Conservation (phyloP, 208 protist genomes). For the Crithidia expoeki region DNA sequence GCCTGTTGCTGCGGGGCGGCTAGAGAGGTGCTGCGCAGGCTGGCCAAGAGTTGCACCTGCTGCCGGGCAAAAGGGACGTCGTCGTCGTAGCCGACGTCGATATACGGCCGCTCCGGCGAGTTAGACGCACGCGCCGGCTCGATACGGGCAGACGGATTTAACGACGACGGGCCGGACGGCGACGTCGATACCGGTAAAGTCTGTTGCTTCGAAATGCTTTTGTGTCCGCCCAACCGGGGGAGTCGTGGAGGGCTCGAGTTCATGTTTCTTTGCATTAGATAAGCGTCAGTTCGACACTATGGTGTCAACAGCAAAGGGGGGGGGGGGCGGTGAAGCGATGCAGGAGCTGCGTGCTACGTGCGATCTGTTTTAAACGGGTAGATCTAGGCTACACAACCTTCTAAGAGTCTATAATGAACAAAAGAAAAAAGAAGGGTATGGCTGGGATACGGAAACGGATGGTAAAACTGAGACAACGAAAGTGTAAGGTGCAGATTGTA, state of each 20-base stretch:
- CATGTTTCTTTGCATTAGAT: conserved; percentile 18
- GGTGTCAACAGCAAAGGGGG: too few relatives aligned
- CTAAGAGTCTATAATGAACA: too few relatives aligned
- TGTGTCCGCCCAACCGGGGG: conserved; percentile 26
- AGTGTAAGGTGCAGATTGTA: too few relatives aligned
- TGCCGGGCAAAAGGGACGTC: conserved; percentile 20
- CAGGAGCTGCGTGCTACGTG: too few relatives aligned
- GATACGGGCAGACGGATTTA: conserved; percentile 5
- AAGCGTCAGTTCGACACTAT: too few relatives aligned
- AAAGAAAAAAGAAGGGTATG: too few relatives aligned
- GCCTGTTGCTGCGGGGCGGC: conserved; percentile 2
- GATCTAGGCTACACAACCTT: too few relatives aligned
- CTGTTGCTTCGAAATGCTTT: background rate
- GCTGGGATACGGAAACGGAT: too few relatives aligned
- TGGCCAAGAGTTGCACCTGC: conserved; percentile 11
- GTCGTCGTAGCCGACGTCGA: conserved; percentile 31
- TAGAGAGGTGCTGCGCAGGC: conserved; percentile 10
- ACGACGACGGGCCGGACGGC: background rate
- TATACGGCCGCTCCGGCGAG: conserved; percentile 22
- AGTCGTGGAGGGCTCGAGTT: conserved; percentile 18
- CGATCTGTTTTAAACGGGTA: too few relatives aligned
- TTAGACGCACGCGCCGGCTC: conserved; percentile 6
- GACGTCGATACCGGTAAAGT: background rate
- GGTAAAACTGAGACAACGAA: too few relatives aligned
- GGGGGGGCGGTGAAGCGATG: too few relatives aligned